phyloP scores from a whole-genome alignment of 257 asterid genomes.

The Cinchona pubescens region DNA sequence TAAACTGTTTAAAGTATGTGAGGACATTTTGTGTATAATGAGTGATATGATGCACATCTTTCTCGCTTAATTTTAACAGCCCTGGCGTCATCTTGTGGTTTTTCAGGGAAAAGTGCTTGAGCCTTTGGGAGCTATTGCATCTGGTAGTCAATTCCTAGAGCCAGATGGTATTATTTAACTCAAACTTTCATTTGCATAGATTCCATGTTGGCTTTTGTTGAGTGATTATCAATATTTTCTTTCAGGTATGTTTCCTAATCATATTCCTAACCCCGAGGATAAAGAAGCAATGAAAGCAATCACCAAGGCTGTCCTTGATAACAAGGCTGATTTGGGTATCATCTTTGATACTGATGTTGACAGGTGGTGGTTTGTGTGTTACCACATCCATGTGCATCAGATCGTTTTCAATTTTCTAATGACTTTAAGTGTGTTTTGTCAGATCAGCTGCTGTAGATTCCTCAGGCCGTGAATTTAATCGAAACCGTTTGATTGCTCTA shows the following conservation, averaged over 20 bases:
- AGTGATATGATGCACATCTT: not conserved
- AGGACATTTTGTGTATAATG: too few relatives aligned
- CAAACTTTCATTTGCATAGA: slow-evolving; percentile 16
- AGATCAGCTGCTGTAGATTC: slow-evolving; percentile 99
- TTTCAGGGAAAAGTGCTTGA: slow-evolving; percentile 91
- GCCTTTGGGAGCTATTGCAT: slow-evolving; percentile 91
- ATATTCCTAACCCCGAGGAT: slow-evolving; percentile 98
- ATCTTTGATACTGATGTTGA: slow-evolving; percentile 99
- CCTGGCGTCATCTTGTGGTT: slow-evolving; percentile 20
- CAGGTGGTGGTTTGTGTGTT: slow-evolving; percentile 48
- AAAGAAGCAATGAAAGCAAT: slow-evolving; percentile 93
- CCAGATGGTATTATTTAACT: slow-evolving; percentile 74
- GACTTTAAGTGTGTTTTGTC: slow-evolving; percentile 21
- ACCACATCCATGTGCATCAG: slow-evolving; percentile 12
- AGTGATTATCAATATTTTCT: slow-evolving; percentile 20
- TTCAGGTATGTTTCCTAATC: slow-evolving; percentile 93
- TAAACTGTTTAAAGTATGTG: not conserved
- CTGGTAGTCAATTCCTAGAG: slow-evolving; percentile 96
- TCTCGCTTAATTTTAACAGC: slow-evolving; percentile 12
- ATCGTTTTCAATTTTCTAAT: slow-evolving; percentile 19
- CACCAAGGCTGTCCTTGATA: slow-evolving; percentile 75
- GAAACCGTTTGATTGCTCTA: slow-evolving; percentile 95
- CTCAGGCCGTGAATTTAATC: slow-evolving; percentile 75
- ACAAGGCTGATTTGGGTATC: slow-evolving; percentile 92
- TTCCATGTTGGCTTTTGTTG: slow-evolving; percentile 5